phyloP scores from a whole-genome alignment of 495 filamentous ascomycete genomes.

The Lindgomyces ingoldianus region DNA sequence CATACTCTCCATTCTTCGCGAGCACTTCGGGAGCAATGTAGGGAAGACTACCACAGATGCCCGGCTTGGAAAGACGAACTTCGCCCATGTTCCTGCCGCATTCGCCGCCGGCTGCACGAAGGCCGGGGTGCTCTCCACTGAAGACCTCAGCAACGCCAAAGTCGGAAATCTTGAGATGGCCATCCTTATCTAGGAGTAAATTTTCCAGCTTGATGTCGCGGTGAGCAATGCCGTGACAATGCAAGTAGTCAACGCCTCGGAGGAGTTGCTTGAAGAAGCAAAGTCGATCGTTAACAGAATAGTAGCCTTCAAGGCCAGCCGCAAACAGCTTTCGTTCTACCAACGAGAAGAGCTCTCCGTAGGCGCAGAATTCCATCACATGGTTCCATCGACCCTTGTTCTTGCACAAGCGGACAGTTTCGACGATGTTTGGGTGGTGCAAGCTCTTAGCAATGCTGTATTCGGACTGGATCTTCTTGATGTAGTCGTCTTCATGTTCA shows the following conservation, averaged over 20 bases:
- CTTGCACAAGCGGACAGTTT: constrained; percentile 68
- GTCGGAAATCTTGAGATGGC: constrained; percentile 94
- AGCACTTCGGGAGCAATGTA: constrained; percentile 81
- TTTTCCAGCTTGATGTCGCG: constrained; percentile 99
- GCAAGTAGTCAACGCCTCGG: constrained; percentile 87
- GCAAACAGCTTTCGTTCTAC: constrained; percentile 55
- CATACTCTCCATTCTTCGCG: constrained; percentile 64
- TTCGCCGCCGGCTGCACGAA: constrained; percentile 61
- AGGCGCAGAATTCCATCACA: constrained; percentile 80
- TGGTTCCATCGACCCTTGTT: constrained; percentile 69
- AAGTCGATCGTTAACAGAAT: constrained; percentile 59
- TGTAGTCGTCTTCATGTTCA: constrained; percentile 67
- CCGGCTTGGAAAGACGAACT: constrained; percentile 64
- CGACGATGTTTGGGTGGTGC: constrained; percentile 77
- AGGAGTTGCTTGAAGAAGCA: constrained; percentile 83
- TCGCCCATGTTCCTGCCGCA: constrained; percentile 69
- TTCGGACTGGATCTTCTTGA: constrained; percentile 78
- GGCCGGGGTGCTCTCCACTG: constrained; percentile 69
- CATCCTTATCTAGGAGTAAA: constrained; percentile 78
- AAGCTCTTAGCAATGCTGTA: constrained; percentile 75
- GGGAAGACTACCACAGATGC: constrained; percentile 72
- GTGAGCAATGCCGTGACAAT: constrained; percentile 96
- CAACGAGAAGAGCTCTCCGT: constrained; percentile 71
- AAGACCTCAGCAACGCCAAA: constrained; percentile 94
- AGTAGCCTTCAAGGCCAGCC: constrained; percentile 46